Percentiles rank a stretch among this genome's conserved stretches.
These are phyloP conservation scores for Vanrija humicola DNA, from an alignment of 1,284 basidiomycete genomes.

Conservation along the genomic window DNA sequence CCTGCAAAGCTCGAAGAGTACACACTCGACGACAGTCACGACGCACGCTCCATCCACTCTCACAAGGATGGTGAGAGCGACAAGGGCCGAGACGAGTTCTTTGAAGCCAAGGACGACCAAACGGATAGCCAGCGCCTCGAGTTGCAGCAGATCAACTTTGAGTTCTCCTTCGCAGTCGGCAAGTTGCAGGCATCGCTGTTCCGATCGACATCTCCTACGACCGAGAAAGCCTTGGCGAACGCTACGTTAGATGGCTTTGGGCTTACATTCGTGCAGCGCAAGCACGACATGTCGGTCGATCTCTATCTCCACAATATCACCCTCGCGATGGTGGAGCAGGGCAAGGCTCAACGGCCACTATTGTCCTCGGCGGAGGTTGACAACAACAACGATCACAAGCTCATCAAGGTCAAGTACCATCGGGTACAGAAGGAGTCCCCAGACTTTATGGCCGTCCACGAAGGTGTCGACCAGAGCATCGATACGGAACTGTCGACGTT, in stretches of 20 bases:
- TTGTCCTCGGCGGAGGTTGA: slow-evolving; percentile 65
- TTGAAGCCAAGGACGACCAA: slow-evolving; percentile 66
- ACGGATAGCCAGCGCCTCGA: slow-evolving; percentile 52
- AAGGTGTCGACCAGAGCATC: slow-evolving; percentile 84
- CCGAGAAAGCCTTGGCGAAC: slow-evolving; percentile 61
- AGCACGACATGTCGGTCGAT: slow-evolving; percentile 84
- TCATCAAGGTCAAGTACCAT: slow-evolving; percentile 79
- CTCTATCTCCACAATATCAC: slow-evolving; percentile 68
- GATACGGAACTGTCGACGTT: slow-evolving; percentile 90
- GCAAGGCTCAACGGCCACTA: slow-evolving; percentile 61
- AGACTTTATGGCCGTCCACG: slow-evolving; percentile 75
- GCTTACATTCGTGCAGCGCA: slow-evolving; percentile 67
- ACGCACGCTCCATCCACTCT: slow-evolving; percentile 44
- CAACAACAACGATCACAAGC: slow-evolving; percentile 56
- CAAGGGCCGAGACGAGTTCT: slow-evolving; percentile 60
- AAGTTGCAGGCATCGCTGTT: slow-evolving; percentile 78
- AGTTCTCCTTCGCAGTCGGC: slow-evolving; percentile 86
- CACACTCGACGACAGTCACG: slow-evolving; percentile 56
- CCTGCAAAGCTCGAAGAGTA: slow-evolving; percentile 57
- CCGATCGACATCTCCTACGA: slow-evolving; percentile 52
- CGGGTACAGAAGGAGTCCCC: slow-evolving; percentile 81
- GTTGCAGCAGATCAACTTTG: slow-evolving; percentile 77
- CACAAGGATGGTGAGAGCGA: slow-evolving; percentile 46
- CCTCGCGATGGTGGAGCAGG: slow-evolving; percentile 60
- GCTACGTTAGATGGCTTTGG: slow-evolving; percentile 77